Evolutionary conservation across 2,329 filamentous ascomycete genomes (phyloP), one percentile per base, ranked within the genome.

Genomic region (Gaeumannomyces sp.): DNA sequence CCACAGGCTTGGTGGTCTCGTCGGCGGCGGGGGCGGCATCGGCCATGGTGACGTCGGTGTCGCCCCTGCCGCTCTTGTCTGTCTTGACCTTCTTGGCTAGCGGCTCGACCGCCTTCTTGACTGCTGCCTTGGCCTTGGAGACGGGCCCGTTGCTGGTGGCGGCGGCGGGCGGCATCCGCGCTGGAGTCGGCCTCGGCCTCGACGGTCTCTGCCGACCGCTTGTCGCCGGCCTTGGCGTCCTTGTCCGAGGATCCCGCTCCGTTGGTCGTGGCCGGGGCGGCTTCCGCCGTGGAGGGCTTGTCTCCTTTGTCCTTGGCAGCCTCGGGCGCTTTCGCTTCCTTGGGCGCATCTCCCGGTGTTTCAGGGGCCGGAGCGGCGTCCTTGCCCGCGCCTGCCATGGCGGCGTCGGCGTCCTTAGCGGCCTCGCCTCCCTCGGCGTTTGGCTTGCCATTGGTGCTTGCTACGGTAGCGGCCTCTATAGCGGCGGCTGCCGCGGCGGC

Each of bases 181-280:
- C 28, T 31, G 31, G 61, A 33, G 27, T 57, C 62, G 61, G 45
- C 66, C 38, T 31, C 33, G 62, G 57, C 64, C 50, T 29, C 14
- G 33, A 61, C 10, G 22, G 65, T 65, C 72, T 92, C 92, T 60
- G 93, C 94, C 58, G 72, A 70, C 68, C 71, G 70, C 66, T 73
- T 73, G 31, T 70, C 67, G 61, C 68, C 68, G 29, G 27, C 62
- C 58, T 64, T 64, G 56, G 25, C 56, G 4, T 60, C 62, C n/a
- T 57, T 33, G 1, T n/a, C 65, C 53, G 63, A 28, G 19, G 56
- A 28, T 27, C 62, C 38, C 59, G 65, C 62, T 35, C 59, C 61
- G 29, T 62, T 65, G 35, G 65, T 63, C 3, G 45, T 22, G 33
- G 45, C 53, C 28, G n/a, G 38, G 28, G 38, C 29, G 5, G 60